Base-by-base conservation (phyloP, 176 grass and related monocot species). In the Pharus latifolius region DNA sequence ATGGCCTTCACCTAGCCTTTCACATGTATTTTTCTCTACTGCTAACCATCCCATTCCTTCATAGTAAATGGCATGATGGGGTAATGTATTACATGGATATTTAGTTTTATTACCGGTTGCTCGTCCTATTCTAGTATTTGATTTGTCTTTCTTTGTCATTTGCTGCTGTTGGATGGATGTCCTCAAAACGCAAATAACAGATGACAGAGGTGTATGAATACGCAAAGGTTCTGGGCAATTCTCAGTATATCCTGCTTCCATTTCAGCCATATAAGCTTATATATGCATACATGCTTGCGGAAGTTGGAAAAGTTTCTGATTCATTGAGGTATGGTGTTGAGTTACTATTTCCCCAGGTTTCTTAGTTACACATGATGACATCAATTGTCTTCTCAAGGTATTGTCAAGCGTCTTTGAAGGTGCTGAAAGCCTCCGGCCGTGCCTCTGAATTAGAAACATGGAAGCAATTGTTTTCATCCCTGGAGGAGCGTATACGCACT, bases 191-290 rank as follows among this genome's bases (percentile, higher is more conserved):
- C 14, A 53, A 79, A 43, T 46, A 53, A 41, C 82, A 97, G 94
- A 87, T 89, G 69, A 97, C 89, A 1, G 94, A 97, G 74, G 42
- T 97, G n/a, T 97, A 97, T 56, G 94, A 97, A 61, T 90, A 90
- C 57, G 86, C 94, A 50, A 97, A 90, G 57, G 81, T 88, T 79
- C 86, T 87, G 16, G 89, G 94, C 34, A 97, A 97, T 78, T 89
- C 94, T 53, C 94, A 97, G 83, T 92, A 87, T 72, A 87, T 90
- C 26, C 81, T 92, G 20, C 73, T 90, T 42, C 74, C 83, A 27
- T 90, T 97, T 69, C 94, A 97, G 69, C 94, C 94, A 42, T 97
- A 97, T 56, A 97, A 97, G 80, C 77, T 97, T 44, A 74, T 97
- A 58, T 97, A 97, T 77, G 94, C 93, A 49, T 74, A 92, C 81